Base-by-base conservation (phyloP, 2,329 filamentous ascomycete species). In the Verticillium dahliae region DNA sequence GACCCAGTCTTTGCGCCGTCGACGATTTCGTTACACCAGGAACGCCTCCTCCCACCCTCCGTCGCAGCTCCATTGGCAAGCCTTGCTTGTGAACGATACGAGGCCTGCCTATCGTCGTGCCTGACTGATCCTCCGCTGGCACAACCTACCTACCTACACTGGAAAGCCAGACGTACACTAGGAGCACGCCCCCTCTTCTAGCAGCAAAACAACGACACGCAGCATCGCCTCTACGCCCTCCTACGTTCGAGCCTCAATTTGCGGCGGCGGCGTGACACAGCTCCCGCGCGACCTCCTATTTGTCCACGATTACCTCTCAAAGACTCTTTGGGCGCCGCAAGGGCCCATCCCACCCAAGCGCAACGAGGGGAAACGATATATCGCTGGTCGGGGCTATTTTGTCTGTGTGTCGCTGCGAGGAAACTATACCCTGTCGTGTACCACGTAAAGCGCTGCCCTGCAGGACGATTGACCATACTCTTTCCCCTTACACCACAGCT, bases 71-170 rank as follows among this genome's bases (percentile, higher is more conserved):
- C 67, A 74, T 75, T 74, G 72, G 70, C 69, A 58, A 63, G 65
- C 63, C 67, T 62, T 56, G 66, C 62, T 66, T 65, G 67, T 67
- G 67, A 68, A 63, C 13, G 71, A 74, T 75, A 74, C 73, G 74
- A 75, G 70, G 56, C 59, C 39, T 38, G 38, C 58, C 39, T 60
- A 35, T 55, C 61, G 39, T 14, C 22, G 22, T 60, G 39, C 35
- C 58, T 54, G 54, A 58, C 35, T 57, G 63, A 27, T 27, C 50
- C 18, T 41, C 39, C 11, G 45, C 18, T 18, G 22, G 45, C 45
- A 22, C 18, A 27, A 22, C 18, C 18, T 50, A 18, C 22, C 18
- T 13, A 22, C 18, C 18, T 50, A 18, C 22, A 50, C 3, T 10
- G 7, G 45, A 9, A 50, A 15, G 2, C 18, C 45, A 50, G 45